phyloP scores from a whole-genome alignment of 2,329 filamentous ascomycete species.

The Curvularia verruculosa region DNA sequence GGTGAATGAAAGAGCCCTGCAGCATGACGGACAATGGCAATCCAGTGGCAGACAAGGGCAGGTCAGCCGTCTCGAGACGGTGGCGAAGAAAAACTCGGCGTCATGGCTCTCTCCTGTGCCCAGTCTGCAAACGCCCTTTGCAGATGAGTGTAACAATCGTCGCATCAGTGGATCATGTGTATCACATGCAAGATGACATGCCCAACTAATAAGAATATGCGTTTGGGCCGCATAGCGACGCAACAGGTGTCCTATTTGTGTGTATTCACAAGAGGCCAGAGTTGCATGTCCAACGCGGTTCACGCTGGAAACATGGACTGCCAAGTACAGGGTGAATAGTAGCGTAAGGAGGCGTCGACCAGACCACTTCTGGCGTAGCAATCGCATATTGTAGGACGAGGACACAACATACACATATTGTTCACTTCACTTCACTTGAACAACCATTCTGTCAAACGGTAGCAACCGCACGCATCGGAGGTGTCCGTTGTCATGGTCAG shows the following conservation, averaged over 20 bases:
- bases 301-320: background rate
- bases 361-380: constrained; percentile 1
- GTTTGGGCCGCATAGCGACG: background rate
- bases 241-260: background rate
- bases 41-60: constrained; percentile 1
- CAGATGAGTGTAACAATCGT: constrained; percentile 8
- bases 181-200: constrained; percentile 14
- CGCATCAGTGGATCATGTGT: constrained; percentile 5
- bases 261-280: background rate
- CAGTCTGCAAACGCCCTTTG: background rate
- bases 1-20: constrained; percentile 32
- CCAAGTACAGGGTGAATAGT: background rate
- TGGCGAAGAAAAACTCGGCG: background rate
- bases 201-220: background rate
- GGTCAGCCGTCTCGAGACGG: background rate
- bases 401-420: constrained; percentile 7
- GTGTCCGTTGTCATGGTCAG: constrained; percentile 10
- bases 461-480: constrained; percentile 9
- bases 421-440: constrained; percentile 1
- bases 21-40: constrained; percentile 11
- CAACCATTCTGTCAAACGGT: background rate
- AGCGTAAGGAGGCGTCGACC: background rate
- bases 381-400: constrained; percentile 1
- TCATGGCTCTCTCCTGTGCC: background rate
- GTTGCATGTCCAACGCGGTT: background rate